Evolutionary conservation across 257 asterid genomes (phyloP).

Genomic region (Leonotis leonurus): DNA sequence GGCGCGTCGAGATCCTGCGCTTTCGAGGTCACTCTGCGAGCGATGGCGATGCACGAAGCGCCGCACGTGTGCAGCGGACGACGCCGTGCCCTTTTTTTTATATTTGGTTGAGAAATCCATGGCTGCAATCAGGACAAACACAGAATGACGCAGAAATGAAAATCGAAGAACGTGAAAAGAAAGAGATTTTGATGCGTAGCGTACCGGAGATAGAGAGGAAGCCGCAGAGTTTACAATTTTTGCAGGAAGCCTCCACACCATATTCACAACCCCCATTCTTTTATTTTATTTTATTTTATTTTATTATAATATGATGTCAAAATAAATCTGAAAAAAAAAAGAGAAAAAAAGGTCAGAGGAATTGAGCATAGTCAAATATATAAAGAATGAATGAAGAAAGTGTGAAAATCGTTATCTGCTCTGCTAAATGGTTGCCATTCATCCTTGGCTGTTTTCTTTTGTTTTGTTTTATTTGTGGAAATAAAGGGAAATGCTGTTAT

Average conservation of each 20-base stretch:
- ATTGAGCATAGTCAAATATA: neutral
- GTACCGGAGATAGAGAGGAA: slow-evolving; percentile 19
- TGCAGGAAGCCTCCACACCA: slow-evolving; percentile 22
- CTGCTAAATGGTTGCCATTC: slow-evolving; percentile 17
- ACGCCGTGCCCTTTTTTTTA: slow-evolving; percentile 22
- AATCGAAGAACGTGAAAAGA: neutral
- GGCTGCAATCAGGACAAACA: too few relatives aligned
- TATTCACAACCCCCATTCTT: slow-evolving; percentile 14
- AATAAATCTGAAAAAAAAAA: neutral
- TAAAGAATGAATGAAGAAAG: neutral
- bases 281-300: too few relatives aligned
- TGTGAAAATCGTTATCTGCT: slow-evolving; percentile 17
- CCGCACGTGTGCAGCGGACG: slow-evolving; percentile 58
- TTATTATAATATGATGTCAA: neutral
- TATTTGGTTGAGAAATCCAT: slow-evolving; percentile 1
- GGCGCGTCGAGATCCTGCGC: slow-evolving; percentile 33
- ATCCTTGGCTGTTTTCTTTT: too few relatives aligned
- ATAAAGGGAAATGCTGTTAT: neutral
- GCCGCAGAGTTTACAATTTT: slow-evolving; percentile 12
- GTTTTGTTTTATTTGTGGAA: neutral
- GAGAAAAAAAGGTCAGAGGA: neutral
- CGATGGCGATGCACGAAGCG: slow-evolving; percentile 32
- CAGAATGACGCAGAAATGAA: neutral
- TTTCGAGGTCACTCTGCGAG: slow-evolving; percentile 30
- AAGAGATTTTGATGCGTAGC: neutral